Percentiles rank a stretch among this genome's conserved stretches.
These are phyloP conservation scores for Trametes polyzona DNA, from an alignment of 1,284 basidiomycete species.

Conservation along the genomic window DNA sequence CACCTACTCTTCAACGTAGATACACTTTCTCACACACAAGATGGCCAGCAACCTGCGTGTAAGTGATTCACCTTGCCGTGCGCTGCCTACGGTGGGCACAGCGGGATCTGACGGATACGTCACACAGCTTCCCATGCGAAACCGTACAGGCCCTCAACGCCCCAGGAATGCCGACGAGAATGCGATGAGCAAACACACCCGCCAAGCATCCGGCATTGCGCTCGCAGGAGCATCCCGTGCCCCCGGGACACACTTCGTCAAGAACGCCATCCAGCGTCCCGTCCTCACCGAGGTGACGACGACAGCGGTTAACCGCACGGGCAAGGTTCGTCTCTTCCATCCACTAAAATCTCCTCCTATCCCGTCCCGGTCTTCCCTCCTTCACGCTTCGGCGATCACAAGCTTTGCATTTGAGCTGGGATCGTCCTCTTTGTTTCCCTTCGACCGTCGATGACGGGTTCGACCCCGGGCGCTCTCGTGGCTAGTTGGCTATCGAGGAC, in stretches of 20 bases:
- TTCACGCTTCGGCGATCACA: not conserved
- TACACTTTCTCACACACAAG: slow-evolving; percentile 38
- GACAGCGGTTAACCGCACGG: slow-evolving; percentile 63
- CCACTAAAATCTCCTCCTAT: not conserved
- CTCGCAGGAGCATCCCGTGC: slow-evolving; percentile 48
- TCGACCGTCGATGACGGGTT: not conserved
- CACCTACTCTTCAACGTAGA: slow-evolving; percentile 35
- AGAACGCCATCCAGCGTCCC: slow-evolving; percentile 52
- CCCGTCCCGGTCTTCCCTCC: not conserved
- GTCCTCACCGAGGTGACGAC: slow-evolving; percentile 75
- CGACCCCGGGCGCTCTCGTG: slow-evolving; percentile 7
- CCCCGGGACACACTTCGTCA: slow-evolving; percentile 40
- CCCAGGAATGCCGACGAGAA: slow-evolving; percentile 74
- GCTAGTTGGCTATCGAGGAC: not conserved
- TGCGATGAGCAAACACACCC: slow-evolving; percentile 63
- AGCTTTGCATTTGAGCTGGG: not conserved
- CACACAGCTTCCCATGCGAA: slow-evolving; percentile 42
- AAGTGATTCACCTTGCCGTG: no score
- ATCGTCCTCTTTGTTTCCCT: not conserved
- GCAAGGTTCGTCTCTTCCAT: slow-evolving; percentile 54
- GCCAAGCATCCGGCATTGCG: slow-evolving; percentile 56
- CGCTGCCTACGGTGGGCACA: no score
- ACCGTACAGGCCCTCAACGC: slow-evolving; percentile 50
- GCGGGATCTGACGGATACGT: no score
- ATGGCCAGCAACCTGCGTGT: slow-evolving; percentile 66